Evolutionary conservation across 2,329 filamentous ascomycete species (phyloP).

Genomic region (Trichoderma sp.): DNA sequence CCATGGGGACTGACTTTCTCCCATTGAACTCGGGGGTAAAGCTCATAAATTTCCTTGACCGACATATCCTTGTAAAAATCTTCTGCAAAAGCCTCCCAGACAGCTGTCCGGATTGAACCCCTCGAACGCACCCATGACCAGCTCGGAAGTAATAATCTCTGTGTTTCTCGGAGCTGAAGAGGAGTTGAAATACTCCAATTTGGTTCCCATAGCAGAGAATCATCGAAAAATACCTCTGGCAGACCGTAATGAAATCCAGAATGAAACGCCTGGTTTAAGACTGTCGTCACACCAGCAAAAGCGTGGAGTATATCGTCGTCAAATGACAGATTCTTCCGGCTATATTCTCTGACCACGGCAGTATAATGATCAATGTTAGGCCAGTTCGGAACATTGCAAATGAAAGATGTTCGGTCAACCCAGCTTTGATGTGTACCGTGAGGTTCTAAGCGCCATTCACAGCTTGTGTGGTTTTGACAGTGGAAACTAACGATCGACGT

Average conservation of each 20-base stretch:
- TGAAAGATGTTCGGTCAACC: background rate
- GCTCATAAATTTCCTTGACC: background rate
- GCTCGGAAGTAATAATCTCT: background rate
- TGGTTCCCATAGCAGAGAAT: background rate
- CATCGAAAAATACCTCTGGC: background rate
- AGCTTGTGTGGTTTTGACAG: background rate
- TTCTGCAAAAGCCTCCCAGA: background rate
- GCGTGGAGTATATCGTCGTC: background rate
- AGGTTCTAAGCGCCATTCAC: background rate
- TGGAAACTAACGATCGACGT: background rate
- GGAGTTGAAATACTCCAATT: no score
- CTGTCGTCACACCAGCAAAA: background rate
- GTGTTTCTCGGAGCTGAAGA: background rate
- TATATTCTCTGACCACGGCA: fast-evolving
- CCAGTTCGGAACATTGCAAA: background rate
- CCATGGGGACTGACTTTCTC: background rate
- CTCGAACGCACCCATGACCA: background rate
- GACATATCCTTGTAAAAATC: background rate
- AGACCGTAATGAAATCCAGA: background rate
- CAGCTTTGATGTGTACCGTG: background rate
- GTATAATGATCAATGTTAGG: background rate
- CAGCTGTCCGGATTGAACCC: fast-evolving
- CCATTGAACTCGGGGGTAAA: background rate
- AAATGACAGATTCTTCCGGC: background rate
- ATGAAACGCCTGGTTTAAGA: background rate